phyloP scores from a whole-genome alignment of 768 basidiomycete species.

The Auricularia cornea region DNA sequence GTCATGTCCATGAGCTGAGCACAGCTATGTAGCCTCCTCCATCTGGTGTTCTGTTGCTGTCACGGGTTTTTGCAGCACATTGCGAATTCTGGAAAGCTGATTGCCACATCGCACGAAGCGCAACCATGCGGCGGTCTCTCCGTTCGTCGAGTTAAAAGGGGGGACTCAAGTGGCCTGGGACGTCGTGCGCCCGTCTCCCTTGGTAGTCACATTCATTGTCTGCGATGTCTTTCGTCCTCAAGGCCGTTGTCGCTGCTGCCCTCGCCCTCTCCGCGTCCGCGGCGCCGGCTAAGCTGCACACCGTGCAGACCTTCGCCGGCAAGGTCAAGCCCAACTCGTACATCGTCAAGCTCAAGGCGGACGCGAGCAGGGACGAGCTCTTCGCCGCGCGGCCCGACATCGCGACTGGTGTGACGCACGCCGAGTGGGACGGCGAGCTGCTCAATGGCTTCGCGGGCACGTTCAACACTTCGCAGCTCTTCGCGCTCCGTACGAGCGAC shows the following conservation, averaged over 20 bases:
- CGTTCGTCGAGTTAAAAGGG: too few species aligned
- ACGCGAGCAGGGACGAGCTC: slow-evolving; percentile 12
- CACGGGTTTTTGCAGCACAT: too few species aligned
- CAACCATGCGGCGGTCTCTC: too few species aligned
- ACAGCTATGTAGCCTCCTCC: too few species aligned
- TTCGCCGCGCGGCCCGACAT: slow-evolving; percentile 3
- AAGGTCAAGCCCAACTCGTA: slow-evolving; percentile 9
- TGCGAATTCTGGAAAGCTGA: too few species aligned
- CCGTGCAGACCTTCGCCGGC: slow-evolving; percentile 10
- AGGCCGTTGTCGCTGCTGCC: background rate
- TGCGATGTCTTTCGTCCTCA: background rate
- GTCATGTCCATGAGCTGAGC: too few species aligned
- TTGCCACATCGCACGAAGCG: too few species aligned
- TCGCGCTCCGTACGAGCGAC: slow-evolving; percentile 17
- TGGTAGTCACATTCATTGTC: background rate
- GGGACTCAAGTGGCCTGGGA: too few species aligned
- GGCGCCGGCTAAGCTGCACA: background rate
- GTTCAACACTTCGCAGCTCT: slow-evolving; percentile 15
- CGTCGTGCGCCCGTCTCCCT: background rate
- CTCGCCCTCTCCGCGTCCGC: background rate
- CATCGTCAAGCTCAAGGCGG: slow-evolving; percentile 20
- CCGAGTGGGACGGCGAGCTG: slow-evolving; percentile 14
- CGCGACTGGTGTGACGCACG: slow-evolving; percentile 9
- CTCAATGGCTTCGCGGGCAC: slow-evolving; percentile 20
- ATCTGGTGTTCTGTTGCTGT: too few species aligned